Evolutionary conservation across 108 stramenopile genomes (phyloP).

Genomic region (Heterococcus sp.): DNA sequence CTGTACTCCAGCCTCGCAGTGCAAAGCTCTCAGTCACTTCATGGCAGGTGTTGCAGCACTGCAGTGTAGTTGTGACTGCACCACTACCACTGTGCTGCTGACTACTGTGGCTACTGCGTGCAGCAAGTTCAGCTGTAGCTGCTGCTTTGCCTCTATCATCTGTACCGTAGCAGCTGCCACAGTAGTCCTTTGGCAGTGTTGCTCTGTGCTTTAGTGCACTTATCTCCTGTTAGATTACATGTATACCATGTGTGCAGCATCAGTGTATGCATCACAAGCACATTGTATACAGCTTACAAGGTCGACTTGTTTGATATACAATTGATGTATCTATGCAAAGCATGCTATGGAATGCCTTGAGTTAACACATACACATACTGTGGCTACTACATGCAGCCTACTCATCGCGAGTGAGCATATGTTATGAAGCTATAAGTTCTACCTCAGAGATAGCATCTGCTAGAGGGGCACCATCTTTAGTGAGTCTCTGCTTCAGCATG

Average conservation of each 20-base stretch:
- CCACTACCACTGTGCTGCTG: slow-evolving; percentile 14
- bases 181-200: slow-evolving; percentile 69
- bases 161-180: slow-evolving; percentile 94
- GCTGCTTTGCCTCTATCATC: slow-evolving; percentile 31
- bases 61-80: too few relatives aligned
- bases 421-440: too few relatives aligned
- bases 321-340: too few relatives aligned
- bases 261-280: too few relatives aligned
- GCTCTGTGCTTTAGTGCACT: background rate
- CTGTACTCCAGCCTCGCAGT: slow-evolving; percentile 72
- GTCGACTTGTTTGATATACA: too few relatives aligned
- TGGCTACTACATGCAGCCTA: too few relatives aligned
- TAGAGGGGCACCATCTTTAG: slow-evolving; percentile 7
- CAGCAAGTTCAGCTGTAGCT: background rate
- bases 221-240: background rate
- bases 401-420: too few relatives aligned
- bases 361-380: too few relatives aligned
- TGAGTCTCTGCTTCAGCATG: slow-evolving; percentile 57
- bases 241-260: too few relatives aligned
- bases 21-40: slow-evolving; percentile 73
- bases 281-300: too few relatives aligned
- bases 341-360: too few relatives aligned
- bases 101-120: too few relatives aligned
- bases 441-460: slow-evolving; percentile 36
- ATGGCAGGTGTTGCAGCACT: slow-evolving; percentile 86